Evolutionary conservation across 1,139 yeast genomes (phyloP), one percentile per base, ranked within the genome.

Genomic region (Yarrowia galli): DNA sequence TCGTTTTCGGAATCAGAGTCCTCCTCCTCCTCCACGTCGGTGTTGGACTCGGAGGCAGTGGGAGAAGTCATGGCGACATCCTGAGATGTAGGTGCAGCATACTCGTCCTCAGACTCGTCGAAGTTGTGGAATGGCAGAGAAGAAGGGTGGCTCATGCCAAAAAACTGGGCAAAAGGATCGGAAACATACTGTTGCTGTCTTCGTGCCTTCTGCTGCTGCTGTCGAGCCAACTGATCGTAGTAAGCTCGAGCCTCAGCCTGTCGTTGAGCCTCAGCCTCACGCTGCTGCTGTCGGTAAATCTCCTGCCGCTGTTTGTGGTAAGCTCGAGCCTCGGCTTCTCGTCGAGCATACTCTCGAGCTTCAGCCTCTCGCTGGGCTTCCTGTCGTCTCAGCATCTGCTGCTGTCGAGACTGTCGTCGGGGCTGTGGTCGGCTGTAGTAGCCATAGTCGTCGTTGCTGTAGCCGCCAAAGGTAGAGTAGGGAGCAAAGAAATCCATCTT

Each of bases 311-410:
- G 40, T 28, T 48, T 61, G 45, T 46, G 23, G 56, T 48, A 38
- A 23, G 54, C 54, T 10, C 43, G 56, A 15, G 56, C 45, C 36
- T 61, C 56, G 35, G 66, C 66, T 23, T 61, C 66, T 46, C 35
- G 56, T 61, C 56, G 54, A 35, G 66, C 56, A 7, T 25, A 23
- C 35, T 61, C 54, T 46, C 36, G 54, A 45, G 66, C 66, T 35
- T 61, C 66, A 9, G 54, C 56, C 38, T 61, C 43, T 61, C 66
- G 35, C 46, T 61, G 66, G 20, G 42, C 48, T 61, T 61, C 54
- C 15, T 61, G 45, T 25, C 66, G 22, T 45, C 65, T 38, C 22
- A 60, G 66, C 56, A 48, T 45, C 46, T 61, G 56, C 46, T 61
- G 63, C 48, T 56, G 51, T 32, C 64, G 40, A 32, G 51, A 32